Base-by-base conservation (phyloP, 179 eudicot species). In the Vitellaria paradoxa region DNA sequence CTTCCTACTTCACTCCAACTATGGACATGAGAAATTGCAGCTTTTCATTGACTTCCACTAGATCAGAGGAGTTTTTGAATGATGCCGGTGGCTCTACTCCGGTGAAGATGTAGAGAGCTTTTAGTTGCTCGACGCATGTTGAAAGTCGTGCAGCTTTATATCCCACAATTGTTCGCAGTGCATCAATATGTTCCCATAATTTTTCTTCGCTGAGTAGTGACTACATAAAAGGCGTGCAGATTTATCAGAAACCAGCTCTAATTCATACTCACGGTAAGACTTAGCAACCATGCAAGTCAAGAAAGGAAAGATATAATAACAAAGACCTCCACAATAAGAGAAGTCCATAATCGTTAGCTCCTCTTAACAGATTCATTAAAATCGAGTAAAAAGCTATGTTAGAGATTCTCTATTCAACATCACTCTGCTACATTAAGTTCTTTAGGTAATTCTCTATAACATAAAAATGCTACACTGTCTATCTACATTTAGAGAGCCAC, bases 81-180 rank as follows among this genome's bases (percentile, higher is more conserved):
- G 87, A 78, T 30, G 81, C 78, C 24, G 95, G 92, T 63, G 87
- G 95, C 86, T 93, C 95, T 4, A 95, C 89, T 68, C 99, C 97
- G 0, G 97, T 90, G 83, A 94, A 94, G 52, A 85, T 57, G 57
- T 88, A 94, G 64, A 94, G 85, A 14, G 93, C 96, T 79, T 83
- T 86, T 24, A 94, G 88, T 80, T 94, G 97, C 72, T 84, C 97
- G 0, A 75, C 23, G 52, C 79, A 89, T 0, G 89, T 83, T 17
- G 77, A 9, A 3, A 74, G 85, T 6, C 77, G 84, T 0, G 78
- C 50, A 8, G 83, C 86, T 76, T 84, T 82, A 83, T 88, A 93
- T 24, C 99, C 99, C 37, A 93, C 88, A 26, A 93, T 88, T 7
- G 74, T 80, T 76, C 92, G 76, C 75, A 93, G 47, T 1, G 97